Evolutionary conservation across 179 eudicot genomes (phyloP).

Genomic region (Dionaea muscipula): DNA sequence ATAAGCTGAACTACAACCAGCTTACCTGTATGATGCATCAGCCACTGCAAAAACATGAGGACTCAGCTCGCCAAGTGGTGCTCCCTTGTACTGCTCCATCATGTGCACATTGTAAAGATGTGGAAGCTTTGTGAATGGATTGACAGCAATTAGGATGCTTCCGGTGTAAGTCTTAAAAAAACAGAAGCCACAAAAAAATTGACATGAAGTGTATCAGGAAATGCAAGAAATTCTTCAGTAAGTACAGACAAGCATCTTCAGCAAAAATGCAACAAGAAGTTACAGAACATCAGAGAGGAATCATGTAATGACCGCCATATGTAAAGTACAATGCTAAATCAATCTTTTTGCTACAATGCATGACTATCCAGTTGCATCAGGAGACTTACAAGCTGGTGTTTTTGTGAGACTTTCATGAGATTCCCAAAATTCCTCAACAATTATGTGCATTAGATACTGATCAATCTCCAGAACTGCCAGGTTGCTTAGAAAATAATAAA

Average conservation of each 20-base stretch:
- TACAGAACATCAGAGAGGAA: too few relatives aligned
- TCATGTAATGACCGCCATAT: too few relatives aligned
- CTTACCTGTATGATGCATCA: slow-evolving; percentile 89
- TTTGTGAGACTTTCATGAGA: too few relatives aligned
- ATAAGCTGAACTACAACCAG: slow-evolving; percentile 9
- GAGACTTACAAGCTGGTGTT: too few relatives aligned
- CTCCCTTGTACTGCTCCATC: slow-evolving; percentile 99
- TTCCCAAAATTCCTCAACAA: too few relatives aligned
- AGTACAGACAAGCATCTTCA: background rate
- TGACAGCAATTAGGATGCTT: slow-evolving; percentile 94
- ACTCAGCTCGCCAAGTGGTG: slow-evolving; percentile 91
- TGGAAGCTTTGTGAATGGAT: slow-evolving; percentile 94
- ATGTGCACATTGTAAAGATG: slow-evolving; percentile 89
- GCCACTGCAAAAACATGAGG: slow-evolving; percentile 99
- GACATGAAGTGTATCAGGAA: background rate
- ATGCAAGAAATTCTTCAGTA: background rate
- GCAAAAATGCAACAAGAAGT: background rate
- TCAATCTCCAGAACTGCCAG: too few relatives aligned
- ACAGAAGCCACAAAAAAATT: slow-evolving; percentile 8
- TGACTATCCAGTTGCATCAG: too few relatives aligned
- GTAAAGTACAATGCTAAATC: too few relatives aligned
- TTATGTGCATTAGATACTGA: too few relatives aligned
- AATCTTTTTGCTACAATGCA: too few relatives aligned
- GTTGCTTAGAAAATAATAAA: too few relatives aligned
- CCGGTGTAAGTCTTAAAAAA: slow-evolving; percentile 83